Conservation (phyloP, 106 monocot genomes). For the Allium cepa region DNA sequence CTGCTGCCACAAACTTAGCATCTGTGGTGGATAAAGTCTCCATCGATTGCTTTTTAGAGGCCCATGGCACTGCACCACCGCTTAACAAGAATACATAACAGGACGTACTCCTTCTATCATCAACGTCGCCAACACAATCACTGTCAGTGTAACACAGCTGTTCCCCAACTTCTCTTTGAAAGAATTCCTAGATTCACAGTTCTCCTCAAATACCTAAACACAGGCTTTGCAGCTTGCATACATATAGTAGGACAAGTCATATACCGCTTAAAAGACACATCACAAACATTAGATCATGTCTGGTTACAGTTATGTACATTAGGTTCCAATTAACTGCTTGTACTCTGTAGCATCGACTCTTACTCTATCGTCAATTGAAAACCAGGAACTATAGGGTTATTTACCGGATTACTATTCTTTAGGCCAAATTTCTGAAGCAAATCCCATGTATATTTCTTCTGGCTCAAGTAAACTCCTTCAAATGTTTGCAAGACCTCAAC, state of each 20-base stretch:
- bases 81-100: no score
- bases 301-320: not conserved
- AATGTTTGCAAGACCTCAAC: not conserved
- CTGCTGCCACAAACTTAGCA: no score
- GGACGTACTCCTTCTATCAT: no score
- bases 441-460: conserved; percentile 4
- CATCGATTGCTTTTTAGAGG: not conserved
- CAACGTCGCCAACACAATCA: not conserved
- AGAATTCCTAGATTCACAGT: not conserved
- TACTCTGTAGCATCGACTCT: not conserved
- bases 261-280: conserved; percentile 1
- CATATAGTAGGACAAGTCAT: not conserved
- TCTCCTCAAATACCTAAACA: not conserved
- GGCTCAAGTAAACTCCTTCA: not conserved
- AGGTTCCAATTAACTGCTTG: not conserved
- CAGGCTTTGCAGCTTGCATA: not conserved
- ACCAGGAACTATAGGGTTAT: not conserved
- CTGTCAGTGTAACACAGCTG: not conserved
- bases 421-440: not conserved
- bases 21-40: no score
- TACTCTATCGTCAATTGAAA: not conserved
- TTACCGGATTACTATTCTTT: not conserved
- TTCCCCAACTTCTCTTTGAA: not conserved
- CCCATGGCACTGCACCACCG: not conserved
- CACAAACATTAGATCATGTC: not conserved